A percentile compares a stretch with the other conserved stretches of the same genome.
These are phyloP conservation scores for Vanrija pseudolonga DNA, from an alignment of 1,284 basidiomycete species.

Conservation along the genomic window DNA sequence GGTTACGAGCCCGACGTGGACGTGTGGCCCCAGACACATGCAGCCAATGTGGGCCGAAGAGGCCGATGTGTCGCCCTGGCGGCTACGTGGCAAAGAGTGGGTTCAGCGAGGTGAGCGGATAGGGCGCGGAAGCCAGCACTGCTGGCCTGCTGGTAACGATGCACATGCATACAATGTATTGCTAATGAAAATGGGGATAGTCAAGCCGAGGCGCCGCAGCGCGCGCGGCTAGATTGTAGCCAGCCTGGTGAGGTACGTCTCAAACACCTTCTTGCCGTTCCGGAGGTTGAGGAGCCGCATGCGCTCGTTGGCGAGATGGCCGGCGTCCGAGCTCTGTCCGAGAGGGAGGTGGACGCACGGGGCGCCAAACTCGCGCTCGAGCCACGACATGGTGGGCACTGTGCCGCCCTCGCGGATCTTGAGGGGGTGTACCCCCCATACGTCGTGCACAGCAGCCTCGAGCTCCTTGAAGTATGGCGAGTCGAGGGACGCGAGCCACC, in stretches of 20 bases:
- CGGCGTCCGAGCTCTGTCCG: slow-evolving; percentile 45
- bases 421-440: slow-evolving; percentile 79
- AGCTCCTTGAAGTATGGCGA: slow-evolving; percentile 79
- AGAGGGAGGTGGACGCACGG: slow-evolving; percentile 49
- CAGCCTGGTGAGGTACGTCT: slow-evolving; percentile 38
- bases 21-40: no score
- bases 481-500: slow-evolving; percentile 89
- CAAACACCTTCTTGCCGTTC: slow-evolving; percentile 47
- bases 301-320: slow-evolving; percentile 51
- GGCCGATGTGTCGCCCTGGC: no score
- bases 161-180: no score
- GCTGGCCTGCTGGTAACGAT: no score
- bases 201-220: no score
- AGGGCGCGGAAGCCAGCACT: no score
- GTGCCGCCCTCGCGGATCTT: slow-evolving; percentile 87
- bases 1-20: no score
- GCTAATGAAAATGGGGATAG: no score
- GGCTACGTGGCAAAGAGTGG: no score
- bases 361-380: slow-evolving; percentile 78
- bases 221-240: slow-evolving; percentile 18
- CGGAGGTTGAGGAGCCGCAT: slow-evolving; percentile 50
- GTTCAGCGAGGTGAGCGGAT: no score
- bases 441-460: slow-evolving; percentile 72
- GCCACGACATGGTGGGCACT: slow-evolving; percentile 83
- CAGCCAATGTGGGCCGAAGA: no score